Percentiles rank a stretch among this genome's conserved stretches.
Evolutionary conservation across 768 basidiomycete species (phyloP).

Genomic region (Leccinum boreale): DNA sequence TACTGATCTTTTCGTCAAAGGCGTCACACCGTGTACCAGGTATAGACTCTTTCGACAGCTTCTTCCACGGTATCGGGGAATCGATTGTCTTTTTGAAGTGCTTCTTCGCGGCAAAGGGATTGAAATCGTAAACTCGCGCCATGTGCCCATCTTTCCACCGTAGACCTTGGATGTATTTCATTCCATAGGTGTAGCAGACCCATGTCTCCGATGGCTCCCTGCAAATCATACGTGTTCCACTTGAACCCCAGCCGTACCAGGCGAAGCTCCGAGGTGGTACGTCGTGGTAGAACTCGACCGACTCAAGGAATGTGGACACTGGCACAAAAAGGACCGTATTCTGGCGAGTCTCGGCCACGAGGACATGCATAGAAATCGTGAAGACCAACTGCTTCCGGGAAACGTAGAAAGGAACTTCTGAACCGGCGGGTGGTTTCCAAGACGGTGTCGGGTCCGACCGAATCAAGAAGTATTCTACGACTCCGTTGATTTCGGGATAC

Average conservation of each 20-base stretch:
- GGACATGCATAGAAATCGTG: constrained; percentile 24
- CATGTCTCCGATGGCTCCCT: constrained; percentile 29
- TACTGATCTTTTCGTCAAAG: constrained; percentile 25
- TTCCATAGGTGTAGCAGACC: constrained; percentile 37
- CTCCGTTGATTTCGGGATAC: constrained; percentile 21
- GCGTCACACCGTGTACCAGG: constrained; percentile 6
- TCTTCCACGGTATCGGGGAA: constrained; percentile 13
- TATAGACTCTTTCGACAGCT: constrained; percentile 12
- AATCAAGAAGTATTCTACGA: constrained; percentile 23
- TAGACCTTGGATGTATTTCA: constrained; percentile 29
- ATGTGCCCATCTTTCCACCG: constrained; percentile 17
- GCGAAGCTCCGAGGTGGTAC: constrained; percentile 7
- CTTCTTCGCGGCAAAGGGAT: constrained; percentile 21
- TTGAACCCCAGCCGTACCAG: constrained; percentile 35
- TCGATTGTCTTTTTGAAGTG: constrained; percentile 8
- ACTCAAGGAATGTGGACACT: constrained; percentile 27
- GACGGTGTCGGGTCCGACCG: constrained; percentile 33
- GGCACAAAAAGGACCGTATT: constrained; percentile 29
- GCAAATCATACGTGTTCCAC: constrained; percentile 27
- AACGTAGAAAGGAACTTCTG: constrained; percentile 18
- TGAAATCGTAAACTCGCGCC: constrained; percentile 34
- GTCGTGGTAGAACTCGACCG: constrained; percentile 17
- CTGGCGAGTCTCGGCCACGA: constrained; percentile 4
- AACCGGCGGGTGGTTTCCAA: constrained; percentile 17
- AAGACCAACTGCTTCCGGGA: constrained; percentile 32